Evolutionary conservation across 306 rosid species (phyloP), one percentile per base, ranked within the genome.

Genomic region (Bauhinia variegata): DNA sequence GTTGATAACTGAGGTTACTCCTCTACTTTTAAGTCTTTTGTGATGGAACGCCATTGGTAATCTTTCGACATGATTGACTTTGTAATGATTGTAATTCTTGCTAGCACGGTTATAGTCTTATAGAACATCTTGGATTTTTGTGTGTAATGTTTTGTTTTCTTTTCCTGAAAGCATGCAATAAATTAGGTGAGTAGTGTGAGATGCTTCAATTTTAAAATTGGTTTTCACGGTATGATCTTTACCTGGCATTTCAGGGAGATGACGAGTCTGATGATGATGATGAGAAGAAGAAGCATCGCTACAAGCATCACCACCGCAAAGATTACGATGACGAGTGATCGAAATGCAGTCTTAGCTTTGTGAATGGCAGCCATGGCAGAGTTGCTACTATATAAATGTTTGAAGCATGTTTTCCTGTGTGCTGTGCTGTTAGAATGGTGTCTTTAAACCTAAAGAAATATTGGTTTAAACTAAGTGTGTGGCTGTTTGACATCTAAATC

Each of bases 321-420:
- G 85, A 60, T 72, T 74, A 84, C 8, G 93, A 82, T 57, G 96
- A 92, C 1, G 92, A 92, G 84, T 92, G 71, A 85, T 60, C 75
- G 38, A 43, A 63, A 49, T 36, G 68, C 67, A 12, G 0, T 19
- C 15, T 17, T 44, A 10, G 36, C 67, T 23, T 13, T 59, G 54
- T 61, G 73, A 65, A 54, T 60, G 69, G 60, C 67, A 64, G 75
- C 58, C 82, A 71, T 73, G 86, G 89, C 89, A 37, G 52, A 60
- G 41, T 63, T 75, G 51, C 72, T 86, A 56, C 73, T 80, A 84
- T 84, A 86, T 89, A 84, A 86, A 67, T 72, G 83, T 79, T 71
- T 75, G 70, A 37, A 78, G 4, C 77, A 47, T 77, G 71, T 56
- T 32, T 82, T 48, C 69, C 69, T 64, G 37, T 65, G 64, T 63